These are phyloP conservation scores for Penicillium riverlandense DNA, from an alignment of 495 filamentous ascomycete species.

Conservation along the genomic window DNA sequence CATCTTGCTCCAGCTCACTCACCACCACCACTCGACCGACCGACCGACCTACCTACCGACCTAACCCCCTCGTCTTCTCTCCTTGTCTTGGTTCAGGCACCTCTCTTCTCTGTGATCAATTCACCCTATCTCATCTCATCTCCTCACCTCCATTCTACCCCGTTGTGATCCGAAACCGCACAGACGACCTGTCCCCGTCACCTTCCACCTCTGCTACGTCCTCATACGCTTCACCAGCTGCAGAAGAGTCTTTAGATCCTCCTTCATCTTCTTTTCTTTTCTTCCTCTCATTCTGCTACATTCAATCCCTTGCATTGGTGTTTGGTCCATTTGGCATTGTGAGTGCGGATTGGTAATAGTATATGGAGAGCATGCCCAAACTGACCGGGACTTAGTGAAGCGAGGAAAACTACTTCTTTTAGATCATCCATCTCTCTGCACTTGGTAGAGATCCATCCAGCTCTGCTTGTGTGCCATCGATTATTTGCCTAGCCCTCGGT, in stretches of 20 bases:
- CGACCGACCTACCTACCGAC: neutral
- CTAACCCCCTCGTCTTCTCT: neutral
- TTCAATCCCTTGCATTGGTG: conserved; percentile 20
- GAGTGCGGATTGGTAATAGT: conserved; percentile 13
- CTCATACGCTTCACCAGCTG: conserved; percentile 7
- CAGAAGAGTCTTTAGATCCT: conserved; percentile 2
- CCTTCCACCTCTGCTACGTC: conserved; percentile 17
- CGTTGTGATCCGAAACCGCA: no score
- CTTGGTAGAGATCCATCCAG: neutral
- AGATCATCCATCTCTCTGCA: conserved; percentile 4
- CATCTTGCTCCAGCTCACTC: conserved; percentile 12
- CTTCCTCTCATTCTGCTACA: conserved; percentile 13
- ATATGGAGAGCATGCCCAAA: neutral
- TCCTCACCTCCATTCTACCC: conserved; percentile 2
- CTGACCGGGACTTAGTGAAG: conserved; percentile 13
- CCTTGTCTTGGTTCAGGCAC: neutral
- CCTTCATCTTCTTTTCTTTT: conserved; percentile 9
- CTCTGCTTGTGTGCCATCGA: neutral
- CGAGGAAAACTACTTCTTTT: conserved; percentile 7
- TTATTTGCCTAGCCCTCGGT: conserved; percentile 8
- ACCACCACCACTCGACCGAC: neutral
- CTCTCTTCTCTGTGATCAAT: no score
- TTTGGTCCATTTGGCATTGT: conserved; percentile 28
- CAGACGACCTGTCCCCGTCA: neutral
- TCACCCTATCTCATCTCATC: conserved; percentile 9